phyloP scores from a whole-genome alignment of 208 protist genomes.

The Leishmania martiniquensis region DNA sequence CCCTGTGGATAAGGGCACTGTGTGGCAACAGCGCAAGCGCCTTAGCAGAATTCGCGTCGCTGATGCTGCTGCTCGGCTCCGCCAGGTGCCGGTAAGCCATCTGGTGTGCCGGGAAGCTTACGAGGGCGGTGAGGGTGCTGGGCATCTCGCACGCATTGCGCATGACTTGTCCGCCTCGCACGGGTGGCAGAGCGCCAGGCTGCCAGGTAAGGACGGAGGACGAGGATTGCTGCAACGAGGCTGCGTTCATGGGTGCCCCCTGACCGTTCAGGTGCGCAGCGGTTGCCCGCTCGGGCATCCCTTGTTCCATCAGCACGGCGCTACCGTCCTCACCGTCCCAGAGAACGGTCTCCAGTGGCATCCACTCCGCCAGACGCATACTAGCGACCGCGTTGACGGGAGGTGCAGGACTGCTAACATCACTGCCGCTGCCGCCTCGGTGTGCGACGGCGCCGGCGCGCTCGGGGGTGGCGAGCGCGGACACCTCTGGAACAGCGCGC shows the following conservation, averaged over 20 bases:
- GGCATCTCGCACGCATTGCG: constrained; percentile 13
- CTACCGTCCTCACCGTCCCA: constrained; percentile 9
- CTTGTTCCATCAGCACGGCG: constrained; percentile 5
- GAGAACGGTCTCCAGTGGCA: constrained; percentile 25
- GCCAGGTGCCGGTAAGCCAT: constrained; percentile 21
- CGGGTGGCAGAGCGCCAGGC: constrained; percentile 17
- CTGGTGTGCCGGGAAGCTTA: constrained; percentile 19
- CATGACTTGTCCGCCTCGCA: constrained; percentile 21
- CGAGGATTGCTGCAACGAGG: background rate
- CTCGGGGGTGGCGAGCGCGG: background rate
- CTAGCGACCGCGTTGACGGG: background rate
- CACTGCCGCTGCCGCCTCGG: background rate
- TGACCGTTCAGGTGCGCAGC: background rate
- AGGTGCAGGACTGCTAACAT: background rate
- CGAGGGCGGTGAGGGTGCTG: constrained; percentile 4
- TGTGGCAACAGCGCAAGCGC: background rate
- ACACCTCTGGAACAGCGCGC: background rate
- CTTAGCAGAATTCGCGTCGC: background rate
- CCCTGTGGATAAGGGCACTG: background rate
- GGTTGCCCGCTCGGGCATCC: background rate
- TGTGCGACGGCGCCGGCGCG: background rate
- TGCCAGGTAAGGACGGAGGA: constrained; percentile 19
- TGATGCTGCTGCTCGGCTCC: background rate
- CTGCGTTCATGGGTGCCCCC: background rate
- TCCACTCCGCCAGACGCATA: constrained; percentile 18